Conservation (phyloP, 306 rosid genomes). For the Fragaria ananassa region DNA sequence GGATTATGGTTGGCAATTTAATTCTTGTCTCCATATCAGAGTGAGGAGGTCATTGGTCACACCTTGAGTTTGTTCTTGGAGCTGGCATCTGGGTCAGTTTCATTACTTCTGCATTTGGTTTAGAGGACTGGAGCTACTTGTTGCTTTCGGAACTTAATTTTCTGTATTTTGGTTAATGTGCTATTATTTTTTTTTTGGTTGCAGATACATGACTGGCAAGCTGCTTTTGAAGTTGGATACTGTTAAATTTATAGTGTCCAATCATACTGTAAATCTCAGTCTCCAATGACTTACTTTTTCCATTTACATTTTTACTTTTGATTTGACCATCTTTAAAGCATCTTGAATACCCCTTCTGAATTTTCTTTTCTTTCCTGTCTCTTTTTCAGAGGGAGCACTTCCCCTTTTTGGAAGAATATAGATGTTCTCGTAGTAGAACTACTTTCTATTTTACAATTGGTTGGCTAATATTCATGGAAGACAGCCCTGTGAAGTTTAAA, state of each 20-base stretch:
- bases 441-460: slow-evolving; percentile 92
- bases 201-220: slow-evolving; percentile 97
- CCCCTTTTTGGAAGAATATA: slow-evolving; percentile 81
- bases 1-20: slow-evolving; percentile 15
- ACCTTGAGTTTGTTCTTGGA: slow-evolving; percentile 91
- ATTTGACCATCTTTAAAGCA: slow-evolving; percentile 2
- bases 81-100: slow-evolving; percentile 95
- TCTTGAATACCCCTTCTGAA: slow-evolving; percentile 24
- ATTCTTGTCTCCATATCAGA: slow-evolving; percentile 45
- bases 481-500: slow-evolving; percentile 84
- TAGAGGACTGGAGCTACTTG: slow-evolving; percentile 21
- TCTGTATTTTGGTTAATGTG: background rate
- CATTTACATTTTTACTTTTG: background rate
- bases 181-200: background rate
- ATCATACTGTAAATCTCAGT: slow-evolving; percentile 69
- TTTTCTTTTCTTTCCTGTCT: slow-evolving; percentile 18
- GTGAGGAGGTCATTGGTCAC: slow-evolving; percentile 97
- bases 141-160: slow-evolving; percentile 15
- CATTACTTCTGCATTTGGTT: slow-evolving; percentile 8
- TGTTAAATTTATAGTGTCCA: slow-evolving; percentile 85
- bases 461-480: slow-evolving; percentile 92
- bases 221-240: slow-evolving; percentile 92
- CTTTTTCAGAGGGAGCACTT: slow-evolving; percentile 80
- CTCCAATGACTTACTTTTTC: slow-evolving; percentile 2
- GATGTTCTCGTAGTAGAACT: slow-evolving; percentile 91